Percentiles rank a stretch among this genome's conserved stretches.
Evolutionary conservation across 2,329 filamentous ascomycete species (phyloP).

Genomic region (Penicillium occitanis): DNA sequence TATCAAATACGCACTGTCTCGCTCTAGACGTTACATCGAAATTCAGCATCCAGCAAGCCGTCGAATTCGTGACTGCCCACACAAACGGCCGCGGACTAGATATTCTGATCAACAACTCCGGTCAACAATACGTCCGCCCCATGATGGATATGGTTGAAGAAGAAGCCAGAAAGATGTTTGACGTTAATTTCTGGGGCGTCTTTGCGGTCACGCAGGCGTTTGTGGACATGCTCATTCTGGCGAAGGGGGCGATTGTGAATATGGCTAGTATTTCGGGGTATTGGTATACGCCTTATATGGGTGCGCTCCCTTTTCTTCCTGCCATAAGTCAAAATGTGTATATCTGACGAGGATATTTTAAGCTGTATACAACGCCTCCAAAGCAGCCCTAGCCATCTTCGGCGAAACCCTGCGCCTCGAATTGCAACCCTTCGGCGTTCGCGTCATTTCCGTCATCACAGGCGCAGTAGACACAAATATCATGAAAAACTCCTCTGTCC

Average conservation of each 20-base stretch:
- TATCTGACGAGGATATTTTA: not conserved
- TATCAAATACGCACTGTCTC: not conserved
- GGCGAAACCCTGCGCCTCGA: slow-evolving; percentile 9
- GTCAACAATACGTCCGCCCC: not conserved
- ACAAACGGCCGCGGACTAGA: not conserved
- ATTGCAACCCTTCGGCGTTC: slow-evolving; percentile 10
- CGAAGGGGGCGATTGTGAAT: not conserved
- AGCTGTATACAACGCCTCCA: slow-evolving; percentile 13
- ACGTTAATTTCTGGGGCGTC: not conserved
- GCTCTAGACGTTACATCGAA: not conserved
- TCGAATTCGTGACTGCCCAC: not conserved
- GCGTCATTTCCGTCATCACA: not conserved
- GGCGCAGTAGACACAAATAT: not conserved
- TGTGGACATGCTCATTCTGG: not conserved
- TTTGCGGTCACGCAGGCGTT: not conserved
- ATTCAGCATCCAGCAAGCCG: not conserved
- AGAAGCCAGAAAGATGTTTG: not conserved
- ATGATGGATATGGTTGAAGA: not conserved
- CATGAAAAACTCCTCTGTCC: not conserved
- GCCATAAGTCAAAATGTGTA: not conserved
- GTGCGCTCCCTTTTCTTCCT: not conserved
- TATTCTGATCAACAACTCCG: not conserved
- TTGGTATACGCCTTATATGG: not conserved
- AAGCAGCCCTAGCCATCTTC: slow-evolving; percentile 12
- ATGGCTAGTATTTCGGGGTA: not conserved